Base-by-base conservation (phyloP, 257 asterid genomes). In the Scutellaria baicalensis region DNA sequence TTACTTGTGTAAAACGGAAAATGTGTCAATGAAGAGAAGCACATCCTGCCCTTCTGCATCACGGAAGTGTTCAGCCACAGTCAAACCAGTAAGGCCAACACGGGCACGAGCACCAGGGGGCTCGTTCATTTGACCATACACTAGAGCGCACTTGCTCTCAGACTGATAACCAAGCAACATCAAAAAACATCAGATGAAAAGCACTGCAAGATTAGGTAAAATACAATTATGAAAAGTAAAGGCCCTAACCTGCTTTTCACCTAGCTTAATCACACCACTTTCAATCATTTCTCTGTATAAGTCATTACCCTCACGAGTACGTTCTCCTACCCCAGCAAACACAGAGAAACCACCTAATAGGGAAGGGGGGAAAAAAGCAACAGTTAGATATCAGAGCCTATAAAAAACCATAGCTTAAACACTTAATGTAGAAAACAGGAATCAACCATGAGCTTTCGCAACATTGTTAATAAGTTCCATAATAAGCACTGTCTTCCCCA, bases 61-160 rank as follows among this genome's bases (percentile, higher is more conserved):
- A 81, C 99, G 92, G 73, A 93, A 93, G 83, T 93, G 99, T 77
- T 93, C 99, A 48, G 99, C 99, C 10, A 93, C 99, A 39, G 99
- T 93, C 78, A 93, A 78, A 13, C 99, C 99, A 51, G 99, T 93
- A 66, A 93, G 95, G 42, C 99, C 99, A 74, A 93, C 99, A 78
- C 99, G 96, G 65, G 99, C 99, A 91, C 99, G 99, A 59, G 99
- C 99, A 86, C 99, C 99, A 8, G 97, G 99, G 83, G 99, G 99
- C 80, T 93, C 99, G 52, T 93, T 93, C 99, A 93, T 93, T 86
- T 93, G 99, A 83, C 99, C 99, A 0, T 93, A 93, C 43, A 93
- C 99, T 23, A 93, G 90, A 49, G 99, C 99, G 6, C 99, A 93
- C 56, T 93, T 93, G 91, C 99, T 93, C 39, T 91, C 97, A 62